Percentiles rank a stretch among this genome's conserved stretches.
Evolutionary conservation across 805 yeast species (phyloP).

Genomic region (Hagleromyces aurorensis): DNA sequence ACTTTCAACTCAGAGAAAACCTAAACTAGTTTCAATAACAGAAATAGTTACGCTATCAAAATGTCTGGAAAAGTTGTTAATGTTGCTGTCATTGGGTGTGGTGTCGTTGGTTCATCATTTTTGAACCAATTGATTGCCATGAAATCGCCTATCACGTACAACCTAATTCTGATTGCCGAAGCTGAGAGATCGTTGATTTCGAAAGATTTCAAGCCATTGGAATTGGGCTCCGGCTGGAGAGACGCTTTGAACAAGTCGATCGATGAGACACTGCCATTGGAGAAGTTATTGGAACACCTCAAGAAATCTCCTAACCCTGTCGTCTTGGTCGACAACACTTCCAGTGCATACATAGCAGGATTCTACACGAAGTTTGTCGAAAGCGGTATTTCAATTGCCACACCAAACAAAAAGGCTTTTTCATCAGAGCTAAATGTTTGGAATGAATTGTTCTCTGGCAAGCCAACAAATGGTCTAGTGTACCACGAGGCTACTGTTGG

Average conservation of each 20-base stretch:
- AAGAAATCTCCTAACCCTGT: conserved; percentile 63
- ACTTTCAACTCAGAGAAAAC: background rate
- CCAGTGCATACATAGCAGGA: conserved; percentile 68
- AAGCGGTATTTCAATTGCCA: conserved; percentile 85
- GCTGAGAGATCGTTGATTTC: conserved; percentile 63
- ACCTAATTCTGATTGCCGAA: conserved; percentile 74
- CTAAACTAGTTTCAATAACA: background rate
- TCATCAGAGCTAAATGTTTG: conserved; percentile 68
- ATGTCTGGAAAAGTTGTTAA: conserved; percentile 49
- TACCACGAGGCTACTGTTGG: conserved; percentile 99
- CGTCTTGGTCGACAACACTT: conserved; percentile 89
- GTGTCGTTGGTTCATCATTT: conserved; percentile 92
- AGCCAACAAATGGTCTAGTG: conserved; percentile 55
- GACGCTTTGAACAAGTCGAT: conserved; percentile 39
- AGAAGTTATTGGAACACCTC: conserved; percentile 55
- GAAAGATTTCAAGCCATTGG: conserved; percentile 62
- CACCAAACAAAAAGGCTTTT: conserved; percentile 97
- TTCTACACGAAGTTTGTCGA: conserved; percentile 67
- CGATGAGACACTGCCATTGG: conserved; percentile 41
- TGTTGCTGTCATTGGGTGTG: conserved; percentile 75
- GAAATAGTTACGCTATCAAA: conserved; percentile 5
- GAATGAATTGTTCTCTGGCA: conserved; percentile 64
- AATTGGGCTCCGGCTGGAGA: conserved; percentile 44
- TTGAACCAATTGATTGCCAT: conserved; percentile 66
- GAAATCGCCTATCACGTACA: conserved; percentile 56